phyloP scores from a whole-genome alignment of 129 eudicot species.

The Cynara cardunculus region DNA sequence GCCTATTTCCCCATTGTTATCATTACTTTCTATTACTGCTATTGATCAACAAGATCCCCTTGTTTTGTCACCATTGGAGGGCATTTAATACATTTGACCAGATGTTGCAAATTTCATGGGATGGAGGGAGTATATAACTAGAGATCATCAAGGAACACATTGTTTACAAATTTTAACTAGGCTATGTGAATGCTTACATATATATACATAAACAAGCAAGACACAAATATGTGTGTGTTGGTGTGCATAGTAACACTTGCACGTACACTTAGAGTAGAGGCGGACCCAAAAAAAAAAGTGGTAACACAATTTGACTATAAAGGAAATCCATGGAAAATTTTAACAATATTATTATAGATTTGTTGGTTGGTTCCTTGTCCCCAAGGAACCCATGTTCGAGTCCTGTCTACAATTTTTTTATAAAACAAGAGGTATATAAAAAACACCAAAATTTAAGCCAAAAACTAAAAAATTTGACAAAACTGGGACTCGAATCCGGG shows the following conservation, averaged over 20 bases:
- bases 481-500: too few species aligned
- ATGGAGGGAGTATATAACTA: background rate
- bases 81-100: background rate
- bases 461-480: too few species aligned
- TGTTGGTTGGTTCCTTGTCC: too few species aligned
- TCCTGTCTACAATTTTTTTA: too few species aligned
- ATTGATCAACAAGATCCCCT: background rate
- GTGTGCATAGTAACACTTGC: background rate
- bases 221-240: background rate
- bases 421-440: too few species aligned
- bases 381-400: too few species aligned
- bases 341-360: too few species aligned
- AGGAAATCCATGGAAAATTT: too few species aligned
- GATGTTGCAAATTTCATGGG: conserved; percentile 1
- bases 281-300: too few species aligned
- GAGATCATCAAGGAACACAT: background rate
- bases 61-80: background rate
- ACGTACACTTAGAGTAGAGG: background rate
- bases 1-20: background rate
- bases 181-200: background rate
- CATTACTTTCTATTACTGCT: background rate
- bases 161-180: too few species aligned
- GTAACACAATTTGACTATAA: too few species aligned
- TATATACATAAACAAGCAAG: background rate
- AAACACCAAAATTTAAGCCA: too few species aligned